A percentile compares a stretch with the other conserved stretches of the same genome.
Evolutionary conservation across 805 yeast genomes (phyloP).

Genomic region (Metschnikowia proteae): DNA sequence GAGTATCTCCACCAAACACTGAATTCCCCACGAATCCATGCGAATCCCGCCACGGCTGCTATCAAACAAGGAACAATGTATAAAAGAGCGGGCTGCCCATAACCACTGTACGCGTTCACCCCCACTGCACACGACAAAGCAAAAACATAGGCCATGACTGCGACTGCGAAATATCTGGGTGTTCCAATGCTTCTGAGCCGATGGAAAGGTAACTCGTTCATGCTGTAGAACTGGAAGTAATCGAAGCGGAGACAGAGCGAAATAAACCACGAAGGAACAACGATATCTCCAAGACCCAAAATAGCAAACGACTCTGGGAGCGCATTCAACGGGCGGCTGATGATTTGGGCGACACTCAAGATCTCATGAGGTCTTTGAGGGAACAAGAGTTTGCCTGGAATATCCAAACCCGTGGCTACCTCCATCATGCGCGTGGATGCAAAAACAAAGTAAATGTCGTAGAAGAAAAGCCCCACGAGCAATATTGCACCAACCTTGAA

Average conservation of each 20-base stretch:
- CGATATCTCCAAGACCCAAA: conserved; percentile 65
- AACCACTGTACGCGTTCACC: conserved; percentile 34
- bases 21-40: conserved; percentile 42
- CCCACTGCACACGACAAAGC: conserved; percentile 44
- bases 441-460: conserved; percentile 68
- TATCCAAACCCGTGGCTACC: conserved; percentile 53
- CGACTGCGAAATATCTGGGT: conserved; percentile 44
- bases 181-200: conserved; percentile 34
- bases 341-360: background rate
- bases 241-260: conserved; percentile 56
- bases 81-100: conserved; percentile 66
- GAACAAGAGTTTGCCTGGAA: conserved; percentile 50
- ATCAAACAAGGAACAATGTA: conserved; percentile 53
- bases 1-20: conserved; percentile 35
- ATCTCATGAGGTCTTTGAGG: conserved; percentile 27
- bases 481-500: conserved; percentile 46
- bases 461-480: conserved; percentile 49
- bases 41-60: conserved; percentile 30
- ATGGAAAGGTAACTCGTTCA: conserved; percentile 15
- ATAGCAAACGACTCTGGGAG: conserved; percentile 23
- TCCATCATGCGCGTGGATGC: conserved; percentile 57
- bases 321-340: background rate
- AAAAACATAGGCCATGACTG: conserved; percentile 46
- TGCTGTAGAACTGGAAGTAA: conserved; percentile 28
- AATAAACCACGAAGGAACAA: conserved; percentile 54